Percentiles rank a stretch among this genome's conserved stretches.
Conservation (phyloP, 1,284 basidiomycete genomes). For the Albatrellus sp. region DNA sequence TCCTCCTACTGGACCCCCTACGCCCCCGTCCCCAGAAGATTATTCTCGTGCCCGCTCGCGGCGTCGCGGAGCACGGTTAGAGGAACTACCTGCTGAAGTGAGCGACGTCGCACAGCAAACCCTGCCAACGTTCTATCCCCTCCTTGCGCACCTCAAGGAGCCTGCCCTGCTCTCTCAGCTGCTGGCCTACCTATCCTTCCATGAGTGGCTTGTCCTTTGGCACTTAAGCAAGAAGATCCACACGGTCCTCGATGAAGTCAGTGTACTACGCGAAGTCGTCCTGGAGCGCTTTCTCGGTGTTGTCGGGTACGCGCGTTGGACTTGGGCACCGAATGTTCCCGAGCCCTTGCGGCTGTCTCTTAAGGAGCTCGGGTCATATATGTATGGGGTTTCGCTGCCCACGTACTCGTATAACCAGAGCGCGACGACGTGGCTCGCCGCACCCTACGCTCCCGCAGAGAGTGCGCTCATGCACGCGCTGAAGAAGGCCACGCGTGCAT, state of each 20-base stretch:
- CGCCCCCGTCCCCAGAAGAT: constrained; percentile 23
- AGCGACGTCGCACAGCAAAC: constrained; percentile 11
- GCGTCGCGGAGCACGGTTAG: constrained; percentile 28
- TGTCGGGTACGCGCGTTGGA: constrained; percentile 61
- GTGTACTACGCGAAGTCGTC: constrained; percentile 45
- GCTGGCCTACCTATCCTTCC: constrained; percentile 47
- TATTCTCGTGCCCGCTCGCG: constrained; percentile 25
- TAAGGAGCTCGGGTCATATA: constrained; percentile 67
- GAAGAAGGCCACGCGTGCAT: constrained; percentile 50
- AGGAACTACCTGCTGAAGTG: constrained; percentile 20
- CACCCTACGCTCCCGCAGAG: constrained; percentile 17
- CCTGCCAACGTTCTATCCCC: constrained; percentile 32
- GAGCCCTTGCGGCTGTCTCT: constrained; percentile 52
- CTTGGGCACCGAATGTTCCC: constrained; percentile 27
- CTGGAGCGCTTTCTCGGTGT: constrained; percentile 54
- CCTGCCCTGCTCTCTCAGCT: constrained; percentile 36
- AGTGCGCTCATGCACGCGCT: constrained; percentile 32
- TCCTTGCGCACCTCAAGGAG: constrained; percentile 38
- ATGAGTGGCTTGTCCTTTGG: constrained; percentile 53
- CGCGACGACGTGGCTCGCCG: constrained; percentile 25
- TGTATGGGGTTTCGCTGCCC: constrained; percentile 65
- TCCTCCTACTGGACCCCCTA: constrained; percentile 6
- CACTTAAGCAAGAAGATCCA: constrained; percentile 41
- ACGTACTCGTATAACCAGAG: constrained; percentile 54
- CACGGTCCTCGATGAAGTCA: constrained; percentile 30